Evolutionary conservation across 768 basidiomycete species (phyloP), one percentile per base, ranked within the genome.

Genomic region (Clavaria fumosa): DNA sequence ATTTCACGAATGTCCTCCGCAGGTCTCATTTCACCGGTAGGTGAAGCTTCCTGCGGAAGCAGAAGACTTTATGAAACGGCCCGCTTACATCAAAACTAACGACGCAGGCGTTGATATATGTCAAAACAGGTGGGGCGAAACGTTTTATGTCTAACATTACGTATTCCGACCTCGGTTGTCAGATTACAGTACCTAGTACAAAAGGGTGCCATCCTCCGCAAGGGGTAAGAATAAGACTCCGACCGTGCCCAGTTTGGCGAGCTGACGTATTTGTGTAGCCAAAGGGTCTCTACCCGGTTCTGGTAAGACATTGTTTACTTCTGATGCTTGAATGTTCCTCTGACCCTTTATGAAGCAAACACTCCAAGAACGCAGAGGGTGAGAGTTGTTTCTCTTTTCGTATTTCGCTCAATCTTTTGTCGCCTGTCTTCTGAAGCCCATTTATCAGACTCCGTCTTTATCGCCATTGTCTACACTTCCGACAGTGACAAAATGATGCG

Each of bases 31-130:
- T 27, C 41, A 47, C 42, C 30, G 18, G 37, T 41, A 84, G 79
- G 85, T 88, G 43, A 89, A 89, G 55, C 66, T 91, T 19, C 86
- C 85, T 30, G 85, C 85, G 22, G 88, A 89, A 35, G 67, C 67
- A 42, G 83, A 89, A 49, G 86, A 91, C 55, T 78, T 73, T 63
- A 57, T 74, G 53, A 82, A 78, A 51, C 66, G 88, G n/a, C 86
- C 86, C 1, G 84, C 77, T 3, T 91, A 86, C 51, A 80, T 90
- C 48, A 71, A 57, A 39, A 67, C 67, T 39, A 89, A 88, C 58
- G 75, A 75, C 50, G 81, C 78, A 3, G 80, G 74, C 5, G 67
- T 77, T 41, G 49, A 74, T 4, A 79, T 89, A 42, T 90, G 86
- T 51, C 84, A 89, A 54, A 89, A 89, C 55, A 66, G 85, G 78